Conservation (phyloP, 2,329 filamentous ascomycete genomes). For the Lasiodiplodia citricola region DNA sequence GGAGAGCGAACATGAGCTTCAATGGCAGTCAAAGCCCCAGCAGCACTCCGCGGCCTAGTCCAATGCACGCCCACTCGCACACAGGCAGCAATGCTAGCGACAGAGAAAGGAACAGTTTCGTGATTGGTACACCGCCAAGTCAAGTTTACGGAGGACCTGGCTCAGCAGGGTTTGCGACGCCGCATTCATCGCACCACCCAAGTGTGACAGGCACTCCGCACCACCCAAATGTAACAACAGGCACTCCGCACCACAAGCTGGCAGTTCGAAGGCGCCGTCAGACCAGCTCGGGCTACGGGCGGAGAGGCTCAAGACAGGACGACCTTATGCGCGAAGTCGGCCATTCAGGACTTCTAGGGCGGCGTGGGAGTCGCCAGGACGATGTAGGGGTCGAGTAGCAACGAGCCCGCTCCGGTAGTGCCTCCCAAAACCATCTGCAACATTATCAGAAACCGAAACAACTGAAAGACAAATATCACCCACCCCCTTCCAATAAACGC, state of each 20-base stretch:
- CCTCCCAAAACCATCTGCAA: conserved; percentile 9
- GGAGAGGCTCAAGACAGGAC: conserved; percentile 16
- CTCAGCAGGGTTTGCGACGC: conserved; percentile 3
- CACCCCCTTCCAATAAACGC: conserved; percentile 17
- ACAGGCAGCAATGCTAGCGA: conserved; percentile 1
- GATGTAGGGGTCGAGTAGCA: conserved; percentile 15
- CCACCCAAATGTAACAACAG: neutral
- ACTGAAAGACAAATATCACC: conserved; percentile 8
- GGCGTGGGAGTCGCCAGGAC: conserved; percentile 22
- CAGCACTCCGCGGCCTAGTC: conserved; percentile 5
- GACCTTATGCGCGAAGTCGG: conserved; percentile 18
- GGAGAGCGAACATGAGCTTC: conserved; percentile 7
- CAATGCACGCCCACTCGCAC: neutral
- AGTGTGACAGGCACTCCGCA: conserved; percentile 1
- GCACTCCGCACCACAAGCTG: conserved; percentile 17
- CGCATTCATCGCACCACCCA: conserved; percentile 11
- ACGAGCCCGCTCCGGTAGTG: conserved; percentile 8
- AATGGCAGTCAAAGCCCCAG: conserved; percentile 12
- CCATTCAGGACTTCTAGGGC: conserved; percentile 4
- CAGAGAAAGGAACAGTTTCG: conserved; percentile 1
- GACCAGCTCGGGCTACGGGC: conserved; percentile 23
- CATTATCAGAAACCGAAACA: neutral
- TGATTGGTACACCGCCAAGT: conserved; percentile 22
- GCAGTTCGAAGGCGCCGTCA: conserved; percentile 27
- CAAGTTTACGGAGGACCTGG: conserved; percentile 9